Conservation (phyloP, 2,329 filamentous ascomycete genomes). For the Fusarium verticillioides region DNA sequence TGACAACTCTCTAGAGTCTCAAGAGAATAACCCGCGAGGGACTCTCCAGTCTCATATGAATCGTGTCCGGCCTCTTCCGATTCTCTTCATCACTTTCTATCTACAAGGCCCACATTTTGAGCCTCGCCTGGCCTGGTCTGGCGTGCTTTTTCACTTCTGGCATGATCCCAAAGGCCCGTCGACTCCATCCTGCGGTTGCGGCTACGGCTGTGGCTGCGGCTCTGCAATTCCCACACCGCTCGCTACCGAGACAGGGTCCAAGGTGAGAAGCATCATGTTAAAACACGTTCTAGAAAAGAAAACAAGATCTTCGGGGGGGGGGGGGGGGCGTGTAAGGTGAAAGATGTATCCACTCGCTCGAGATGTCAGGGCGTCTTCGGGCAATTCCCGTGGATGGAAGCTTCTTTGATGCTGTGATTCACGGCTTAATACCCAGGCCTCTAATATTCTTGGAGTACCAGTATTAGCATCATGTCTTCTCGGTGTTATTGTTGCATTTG, state of each 20-base stretch:
- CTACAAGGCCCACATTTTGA: slow-evolving; percentile 18
- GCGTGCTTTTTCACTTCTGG: slow-evolving; percentile 30
- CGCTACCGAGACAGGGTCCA: slow-evolving; percentile 21
- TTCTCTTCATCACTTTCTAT: slow-evolving; percentile 11
- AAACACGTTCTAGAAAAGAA: slow-evolving; percentile 19
- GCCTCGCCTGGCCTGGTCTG: slow-evolving; percentile 6
- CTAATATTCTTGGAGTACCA: not conserved
- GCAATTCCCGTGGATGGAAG: slow-evolving; percentile 35
- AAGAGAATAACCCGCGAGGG: slow-evolving; percentile 30
- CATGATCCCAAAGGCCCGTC: slow-evolving; percentile 22
- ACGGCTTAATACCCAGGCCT: not conserved
- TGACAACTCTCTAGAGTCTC: not conserved
- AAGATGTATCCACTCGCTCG: slow-evolving; percentile 17
- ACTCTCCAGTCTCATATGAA: not conserved
- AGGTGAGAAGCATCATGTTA: slow-evolving; percentile 17
- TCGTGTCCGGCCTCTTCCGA: slow-evolving; percentile 40
- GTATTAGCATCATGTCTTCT: not conserved
- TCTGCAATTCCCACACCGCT: slow-evolving; percentile 32
- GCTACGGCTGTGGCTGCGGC: slow-evolving; percentile 12
- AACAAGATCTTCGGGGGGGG: slow-evolving; percentile 14
- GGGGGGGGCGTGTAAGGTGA: slow-evolving; percentile 12
- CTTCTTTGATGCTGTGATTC: not conserved
- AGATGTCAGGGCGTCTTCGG: slow-evolving; percentile 28
- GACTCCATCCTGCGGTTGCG: slow-evolving; percentile 1
- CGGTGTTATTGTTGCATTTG: not conserved